Conservation (phyloP, 2,329 filamentous ascomycete genomes). For the Emydomyces testavorans region DNA sequence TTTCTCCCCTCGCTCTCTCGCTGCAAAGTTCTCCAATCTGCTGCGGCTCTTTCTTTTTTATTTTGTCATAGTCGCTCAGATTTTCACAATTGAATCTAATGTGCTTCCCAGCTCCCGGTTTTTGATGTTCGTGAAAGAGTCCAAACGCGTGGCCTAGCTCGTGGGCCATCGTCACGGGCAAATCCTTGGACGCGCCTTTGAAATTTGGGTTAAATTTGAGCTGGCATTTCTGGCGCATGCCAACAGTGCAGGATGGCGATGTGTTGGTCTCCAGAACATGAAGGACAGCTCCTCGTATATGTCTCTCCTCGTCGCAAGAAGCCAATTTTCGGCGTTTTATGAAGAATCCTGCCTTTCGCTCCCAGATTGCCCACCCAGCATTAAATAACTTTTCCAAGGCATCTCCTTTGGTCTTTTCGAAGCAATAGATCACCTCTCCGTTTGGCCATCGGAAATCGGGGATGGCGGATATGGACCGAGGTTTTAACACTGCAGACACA, state of each 20-base stretch:
- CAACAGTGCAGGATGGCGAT: neutral
- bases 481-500: neutral
- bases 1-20: neutral
- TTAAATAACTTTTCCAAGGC: neutral
- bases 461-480: neutral
- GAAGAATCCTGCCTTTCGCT: neutral
- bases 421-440: neutral
- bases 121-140: slow-evolving; percentile 4
- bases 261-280: neutral
- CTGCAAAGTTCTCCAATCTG: neutral
- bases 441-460: neutral
- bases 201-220: neutral
- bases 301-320: neutral
- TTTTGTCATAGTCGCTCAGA: neutral
- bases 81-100: neutral
- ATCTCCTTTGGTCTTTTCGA: neutral
- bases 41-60: neutral
- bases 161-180: neutral
- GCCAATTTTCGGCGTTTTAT: neutral
- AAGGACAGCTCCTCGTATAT: neutral
- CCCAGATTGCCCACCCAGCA: neutral
- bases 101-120: neutral
- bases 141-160: slow-evolving; percentile 7
- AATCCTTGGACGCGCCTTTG: neutral
- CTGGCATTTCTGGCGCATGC: neutral